phyloP scores from a whole-genome alignment of 2,329 filamentous ascomycete species.

The Fusarium hostae region DNA sequence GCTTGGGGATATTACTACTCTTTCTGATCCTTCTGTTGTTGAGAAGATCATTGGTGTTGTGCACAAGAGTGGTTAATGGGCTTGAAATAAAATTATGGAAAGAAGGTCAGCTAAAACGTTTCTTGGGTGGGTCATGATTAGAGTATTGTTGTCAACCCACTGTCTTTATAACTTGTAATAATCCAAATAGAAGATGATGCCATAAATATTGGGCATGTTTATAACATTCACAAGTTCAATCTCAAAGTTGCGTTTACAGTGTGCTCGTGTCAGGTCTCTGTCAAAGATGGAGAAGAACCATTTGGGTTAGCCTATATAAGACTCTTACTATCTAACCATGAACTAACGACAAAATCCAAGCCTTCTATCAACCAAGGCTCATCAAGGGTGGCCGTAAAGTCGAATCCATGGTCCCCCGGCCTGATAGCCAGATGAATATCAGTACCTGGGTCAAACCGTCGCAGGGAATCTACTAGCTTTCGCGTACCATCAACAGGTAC shows the following conservation, averaged over 20 bases:
- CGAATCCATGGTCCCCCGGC: not conserved
- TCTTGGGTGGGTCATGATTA: not conserved
- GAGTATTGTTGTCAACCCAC: not conserved
- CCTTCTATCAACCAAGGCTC: not conserved
- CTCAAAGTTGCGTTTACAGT: not conserved
- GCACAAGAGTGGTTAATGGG: not conserved
- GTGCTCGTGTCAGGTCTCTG: rapidly evolving
- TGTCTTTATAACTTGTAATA: not conserved
- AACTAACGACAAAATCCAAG: rapidly evolving
- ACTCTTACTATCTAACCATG: not conserved
- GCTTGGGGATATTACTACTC: slow-evolving; percentile 87
- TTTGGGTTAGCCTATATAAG: not conserved
- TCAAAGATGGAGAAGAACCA: rapidly evolving
- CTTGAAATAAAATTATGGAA: not conserved
- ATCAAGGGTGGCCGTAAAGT: not conserved
- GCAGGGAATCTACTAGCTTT: not conserved
- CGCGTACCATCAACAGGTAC: not conserved
- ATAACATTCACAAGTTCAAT: rapidly evolving
- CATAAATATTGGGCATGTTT: not conserved
- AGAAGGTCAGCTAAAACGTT: not conserved
- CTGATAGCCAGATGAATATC: not conserved
- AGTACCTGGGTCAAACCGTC: not conserved
- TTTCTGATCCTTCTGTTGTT: slow-evolving; percentile 87
- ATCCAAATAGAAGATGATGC: too few species aligned
- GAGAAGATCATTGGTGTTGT: slow-evolving; percentile 78